phyloP scores from a whole-genome alignment of 257 asterid genomes.

The Catharanthus roseus region DNA sequence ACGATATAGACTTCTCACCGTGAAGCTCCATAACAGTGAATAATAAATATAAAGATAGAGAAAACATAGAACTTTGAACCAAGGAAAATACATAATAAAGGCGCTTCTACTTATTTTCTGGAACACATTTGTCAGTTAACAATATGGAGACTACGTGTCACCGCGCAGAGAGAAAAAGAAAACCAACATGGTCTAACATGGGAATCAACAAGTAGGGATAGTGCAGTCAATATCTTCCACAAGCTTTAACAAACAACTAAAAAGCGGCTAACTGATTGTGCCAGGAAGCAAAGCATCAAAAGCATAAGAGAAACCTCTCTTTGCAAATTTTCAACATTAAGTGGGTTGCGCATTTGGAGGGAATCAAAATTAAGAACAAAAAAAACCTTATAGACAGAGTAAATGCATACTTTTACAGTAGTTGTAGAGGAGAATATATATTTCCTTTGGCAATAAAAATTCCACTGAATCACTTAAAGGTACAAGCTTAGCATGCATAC shows the following conservation, averaged over 20 bases:
- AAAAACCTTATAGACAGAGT: not conserved
- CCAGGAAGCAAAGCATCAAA: not conserved
- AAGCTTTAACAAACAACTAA: not conserved
- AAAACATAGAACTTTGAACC: not conserved
- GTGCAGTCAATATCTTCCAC: not conserved
- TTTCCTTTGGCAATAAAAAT: no score
- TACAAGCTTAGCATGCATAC: not conserved
- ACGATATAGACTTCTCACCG: slow-evolving; percentile 22
- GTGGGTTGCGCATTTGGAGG: not conserved
- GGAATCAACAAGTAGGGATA: not conserved
- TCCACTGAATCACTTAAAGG: not conserved
- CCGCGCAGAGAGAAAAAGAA: not conserved
- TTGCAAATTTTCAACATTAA: not conserved
- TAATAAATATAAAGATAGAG: not conserved
- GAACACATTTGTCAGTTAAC: not conserved
- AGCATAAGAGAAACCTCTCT: not conserved
- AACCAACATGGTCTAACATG: not conserved
- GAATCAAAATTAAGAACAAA: no score
- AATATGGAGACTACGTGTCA: not conserved
- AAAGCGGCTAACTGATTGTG: not conserved
- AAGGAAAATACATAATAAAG: not conserved
- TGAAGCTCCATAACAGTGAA: slow-evolving; percentile 30
- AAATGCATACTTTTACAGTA: not conserved
- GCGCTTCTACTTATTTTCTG: not conserved
- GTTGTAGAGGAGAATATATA: not conserved